Conservation (phyloP, 768 basidiomycete species). For the Trametes cingulata region DNA sequence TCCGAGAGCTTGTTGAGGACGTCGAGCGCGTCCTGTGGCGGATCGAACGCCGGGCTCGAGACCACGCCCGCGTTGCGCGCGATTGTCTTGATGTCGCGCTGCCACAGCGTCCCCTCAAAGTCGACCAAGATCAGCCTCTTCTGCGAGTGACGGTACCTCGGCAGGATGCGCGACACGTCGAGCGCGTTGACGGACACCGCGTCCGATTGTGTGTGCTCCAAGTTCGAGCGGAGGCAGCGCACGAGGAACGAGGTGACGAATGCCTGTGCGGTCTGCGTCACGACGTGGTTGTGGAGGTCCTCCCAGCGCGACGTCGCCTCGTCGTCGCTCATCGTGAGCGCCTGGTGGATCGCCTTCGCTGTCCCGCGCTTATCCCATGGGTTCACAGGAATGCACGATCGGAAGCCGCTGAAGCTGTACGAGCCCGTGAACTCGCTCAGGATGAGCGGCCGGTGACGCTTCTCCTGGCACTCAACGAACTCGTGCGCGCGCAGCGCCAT, state of each 20-base stretch:
- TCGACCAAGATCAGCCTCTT: constrained; percentile 73
- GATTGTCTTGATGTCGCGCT: constrained; percentile 46
- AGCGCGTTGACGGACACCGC: constrained; percentile 39
- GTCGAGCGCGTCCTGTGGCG: constrained; percentile 42
- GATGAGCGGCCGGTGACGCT: constrained; percentile 64
- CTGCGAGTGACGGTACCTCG: constrained; percentile 64
- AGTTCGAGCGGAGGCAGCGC: constrained; percentile 69
- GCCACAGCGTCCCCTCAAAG: constrained; percentile 81
- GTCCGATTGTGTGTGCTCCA: constrained; percentile 56
- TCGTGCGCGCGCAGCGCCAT: constrained; percentile 86
- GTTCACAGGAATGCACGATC: constrained; percentile 84
- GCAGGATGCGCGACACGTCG: constrained; percentile 54
- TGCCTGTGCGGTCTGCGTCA: constrained; percentile 82
- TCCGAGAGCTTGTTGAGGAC: constrained; percentile 59
- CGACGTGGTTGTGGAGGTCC: constrained; percentile 84
- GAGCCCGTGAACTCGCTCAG: constrained; percentile 88
- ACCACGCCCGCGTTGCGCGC: constrained; percentile 14
- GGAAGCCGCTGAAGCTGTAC: constrained; percentile 84
- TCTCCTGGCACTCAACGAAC: constrained; percentile 85
- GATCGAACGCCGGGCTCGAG: constrained; percentile 34
- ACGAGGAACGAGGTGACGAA: constrained; percentile 81
- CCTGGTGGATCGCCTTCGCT: constrained; percentile 75
- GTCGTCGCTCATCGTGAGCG: constrained; percentile 74
- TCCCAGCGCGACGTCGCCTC: constrained; percentile 79
- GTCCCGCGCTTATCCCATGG: constrained; percentile 87